Evolutionary conservation across 2,329 filamentous ascomycete genomes (phyloP), one percentile per base, ranked within the genome.

Genomic region (Aspergillus pseudotamarii): DNA sequence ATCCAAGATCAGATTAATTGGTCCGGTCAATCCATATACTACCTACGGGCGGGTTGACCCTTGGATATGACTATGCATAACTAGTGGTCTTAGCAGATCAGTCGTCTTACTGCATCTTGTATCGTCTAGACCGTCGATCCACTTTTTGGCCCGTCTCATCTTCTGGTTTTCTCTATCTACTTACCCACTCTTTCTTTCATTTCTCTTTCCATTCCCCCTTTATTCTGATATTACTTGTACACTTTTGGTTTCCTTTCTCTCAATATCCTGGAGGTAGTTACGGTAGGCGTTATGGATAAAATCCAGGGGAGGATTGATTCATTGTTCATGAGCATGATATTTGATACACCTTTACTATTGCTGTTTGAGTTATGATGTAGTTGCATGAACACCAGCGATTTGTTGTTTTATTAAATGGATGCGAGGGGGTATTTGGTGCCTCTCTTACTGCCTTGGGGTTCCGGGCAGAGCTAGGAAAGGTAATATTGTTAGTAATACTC

Each of bases 1-100:
- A 68, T 72, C 77, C 23, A 75, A 77, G 56, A 81, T 81, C 54
- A 76, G 73, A 53, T 32, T 81, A 28, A 70, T 81, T 36, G 78
- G 79, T 5, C 77, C 77, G 14, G 71, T 76, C 8, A 75, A 78
- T 45, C 70, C 74, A 4, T 71, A 74, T 58, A 68, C 64, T 38
- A 67, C 68, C 11, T 71, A 69, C 26, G 60, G 50, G 19, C 65
- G 66, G 38, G 59, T 64, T 32, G 69, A 76, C 66, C 71, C 71
- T 14, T 77, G 75, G 75, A 57, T 75, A 43, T 76, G 61, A 72
- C 53, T 36, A 16, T 28, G 23, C 51, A 23, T 34, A 53, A 14
- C 21, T 14, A 16, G 21, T n/a, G 16, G 19, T 19, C 30, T 50
- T 16, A 6, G 23, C 14, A 28, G 26, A 50, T 26, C 8, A 50